These are phyloP conservation scores for Ceratocystis papillata DNA, from an alignment of 2,329 filamentous ascomycete genomes.

Conservation along the genomic window DNA sequence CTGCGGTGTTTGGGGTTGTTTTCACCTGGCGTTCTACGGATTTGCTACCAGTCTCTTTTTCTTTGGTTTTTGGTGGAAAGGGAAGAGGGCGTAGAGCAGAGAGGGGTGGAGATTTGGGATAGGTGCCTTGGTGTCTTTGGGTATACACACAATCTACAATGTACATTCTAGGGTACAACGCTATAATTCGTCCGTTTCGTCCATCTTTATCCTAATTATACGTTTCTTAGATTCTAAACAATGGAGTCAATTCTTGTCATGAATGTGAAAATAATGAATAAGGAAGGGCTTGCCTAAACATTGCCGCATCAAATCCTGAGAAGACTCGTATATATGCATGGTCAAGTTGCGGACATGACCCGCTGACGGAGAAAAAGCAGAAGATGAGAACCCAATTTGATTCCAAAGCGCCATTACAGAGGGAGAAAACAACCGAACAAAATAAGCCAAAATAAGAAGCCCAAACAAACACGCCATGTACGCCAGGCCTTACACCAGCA, in stretches of 20 bases:
- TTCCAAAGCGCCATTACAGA: constrained; percentile 10
- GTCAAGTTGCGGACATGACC: background rate
- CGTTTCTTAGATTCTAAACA: background rate
- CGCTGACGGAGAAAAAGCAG: background rate
- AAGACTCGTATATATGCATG: background rate
- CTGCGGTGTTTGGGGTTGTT: constrained; percentile 12
- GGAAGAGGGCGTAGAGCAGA: background rate
- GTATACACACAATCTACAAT: background rate
- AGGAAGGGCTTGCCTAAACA: background rate
- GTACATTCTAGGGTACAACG: background rate
- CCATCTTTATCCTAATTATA: background rate
- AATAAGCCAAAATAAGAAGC: constrained; percentile 1
- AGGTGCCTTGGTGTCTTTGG: background rate
- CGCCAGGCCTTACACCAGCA: constrained; percentile 41
- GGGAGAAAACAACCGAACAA: constrained; percentile 5
- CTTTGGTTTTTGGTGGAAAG: background rate
- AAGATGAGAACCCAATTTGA: background rate
- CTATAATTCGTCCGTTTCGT: background rate
- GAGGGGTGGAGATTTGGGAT: constrained; percentile 5
- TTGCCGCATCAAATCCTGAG: background rate
- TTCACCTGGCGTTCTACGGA: constrained; percentile 14
- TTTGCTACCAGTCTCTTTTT: background rate
- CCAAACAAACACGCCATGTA: background rate
- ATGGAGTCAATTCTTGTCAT: background rate
- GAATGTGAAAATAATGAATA: background rate